A percentile compares a stretch with the other conserved stretches of the same genome.
phyloP scores from a whole-genome alignment of 345 rosid species.

The Carallia pectinifolia region DNA sequence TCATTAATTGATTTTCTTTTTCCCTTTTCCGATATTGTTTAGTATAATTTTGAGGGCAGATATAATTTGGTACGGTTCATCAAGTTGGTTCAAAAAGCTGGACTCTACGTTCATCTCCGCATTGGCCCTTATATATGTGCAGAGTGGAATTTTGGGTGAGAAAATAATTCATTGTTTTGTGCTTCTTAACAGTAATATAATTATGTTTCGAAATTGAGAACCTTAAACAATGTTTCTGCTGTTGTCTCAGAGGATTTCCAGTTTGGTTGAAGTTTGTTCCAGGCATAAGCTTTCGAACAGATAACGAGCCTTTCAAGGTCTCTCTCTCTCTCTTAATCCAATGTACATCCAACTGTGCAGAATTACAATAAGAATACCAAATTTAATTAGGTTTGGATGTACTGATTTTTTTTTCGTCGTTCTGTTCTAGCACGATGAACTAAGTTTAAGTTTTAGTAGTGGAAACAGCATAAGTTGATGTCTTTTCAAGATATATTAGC shows the following conservation, averaged over 20 bases:
- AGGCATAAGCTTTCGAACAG: constrained; percentile 30
- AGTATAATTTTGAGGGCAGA: constrained; percentile 34
- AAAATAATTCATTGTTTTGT: not conserved
- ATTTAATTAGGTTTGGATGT: not conserved
- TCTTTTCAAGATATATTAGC: not conserved
- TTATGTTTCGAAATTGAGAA: not conserved
- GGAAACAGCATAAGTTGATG: too few relatives aligned
- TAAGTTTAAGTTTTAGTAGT: too few relatives aligned
- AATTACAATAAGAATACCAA: not conserved
- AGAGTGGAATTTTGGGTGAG: constrained; percentile 33
- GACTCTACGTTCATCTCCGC: constrained; percentile 24
- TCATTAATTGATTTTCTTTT: too few relatives aligned
- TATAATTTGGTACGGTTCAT: constrained; percentile 25
- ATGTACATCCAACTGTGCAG: not conserved
- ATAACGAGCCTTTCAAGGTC: constrained; percentile 33
- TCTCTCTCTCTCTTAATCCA: not conserved
- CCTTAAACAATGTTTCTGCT: not conserved
- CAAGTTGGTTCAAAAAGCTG: constrained; percentile 24
- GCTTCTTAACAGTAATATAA: not conserved
- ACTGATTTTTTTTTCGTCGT: too few relatives aligned
- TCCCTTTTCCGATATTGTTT: not conserved
- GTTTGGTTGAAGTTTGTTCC: constrained; percentile 35
- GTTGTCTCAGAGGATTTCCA: constrained; percentile 24
- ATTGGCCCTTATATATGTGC: constrained; percentile 32
- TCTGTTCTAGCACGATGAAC: too few relatives aligned